Evolutionary conservation across 352 stramenopile genomes (phyloP).

Genomic region (Globisporangium mamillatum): DNA sequence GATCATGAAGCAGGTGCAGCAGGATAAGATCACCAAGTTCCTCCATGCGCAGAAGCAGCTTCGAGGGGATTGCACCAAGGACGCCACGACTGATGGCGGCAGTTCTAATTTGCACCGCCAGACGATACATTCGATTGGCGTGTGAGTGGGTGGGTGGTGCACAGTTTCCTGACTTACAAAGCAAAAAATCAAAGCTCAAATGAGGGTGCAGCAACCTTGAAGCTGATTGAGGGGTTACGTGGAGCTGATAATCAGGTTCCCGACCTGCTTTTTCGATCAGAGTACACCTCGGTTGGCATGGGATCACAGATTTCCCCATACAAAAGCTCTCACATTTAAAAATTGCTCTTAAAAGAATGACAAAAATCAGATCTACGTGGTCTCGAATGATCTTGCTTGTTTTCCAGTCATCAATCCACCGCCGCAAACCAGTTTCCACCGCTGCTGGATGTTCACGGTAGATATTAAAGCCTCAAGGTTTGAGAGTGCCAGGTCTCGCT

Average conservation of each 20-base stretch:
- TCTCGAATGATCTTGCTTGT: background rate
- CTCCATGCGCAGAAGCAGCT: slow-evolving; percentile 31
- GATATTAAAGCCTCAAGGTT: too few species aligned
- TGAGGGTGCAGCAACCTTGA: too few species aligned
- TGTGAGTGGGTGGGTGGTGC: slow-evolving; percentile 5
- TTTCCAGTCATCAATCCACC: background rate
- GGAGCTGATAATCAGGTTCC: background rate
- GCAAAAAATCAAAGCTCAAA: background rate
- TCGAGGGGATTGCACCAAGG: background rate
- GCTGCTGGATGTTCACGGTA: too few species aligned
- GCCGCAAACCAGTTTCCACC: background rate
- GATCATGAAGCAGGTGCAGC: slow-evolving; percentile 56
- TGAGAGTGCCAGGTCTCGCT: too few species aligned
- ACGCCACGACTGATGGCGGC: background rate
- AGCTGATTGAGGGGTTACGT: background rate
- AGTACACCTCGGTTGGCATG: background rate
- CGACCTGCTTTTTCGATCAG: background rate
- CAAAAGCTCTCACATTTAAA: background rate
- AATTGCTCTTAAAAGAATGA: background rate
- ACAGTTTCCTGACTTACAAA: background rate
- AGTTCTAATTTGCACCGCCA: background rate
- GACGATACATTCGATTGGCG: slow-evolving; percentile 23
- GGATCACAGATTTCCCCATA: background rate
- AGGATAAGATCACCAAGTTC: slow-evolving; percentile 56
- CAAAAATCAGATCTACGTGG: background rate